A percentile compares a stretch with the other conserved stretches of the same genome.
Conservation (phyloP, 2,329 filamentous ascomycete genomes). For the Lizonia empirigonia region DNA sequence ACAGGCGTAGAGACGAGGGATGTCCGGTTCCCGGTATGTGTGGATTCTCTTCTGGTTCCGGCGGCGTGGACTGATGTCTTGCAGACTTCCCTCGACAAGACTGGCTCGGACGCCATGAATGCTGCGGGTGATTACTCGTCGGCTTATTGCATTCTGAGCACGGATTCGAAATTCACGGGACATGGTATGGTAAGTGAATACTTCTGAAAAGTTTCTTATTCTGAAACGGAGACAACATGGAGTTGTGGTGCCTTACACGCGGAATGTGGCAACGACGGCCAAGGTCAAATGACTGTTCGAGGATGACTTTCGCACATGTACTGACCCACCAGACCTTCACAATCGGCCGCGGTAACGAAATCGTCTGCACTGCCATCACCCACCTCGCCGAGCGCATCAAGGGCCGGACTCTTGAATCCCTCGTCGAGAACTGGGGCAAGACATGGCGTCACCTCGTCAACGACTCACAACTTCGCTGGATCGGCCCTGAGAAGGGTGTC, state of each 20-base stretch:
- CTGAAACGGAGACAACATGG: too few species aligned
- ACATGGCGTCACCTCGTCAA: slow-evolving; percentile 93
- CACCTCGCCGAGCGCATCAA: slow-evolving; percentile 77
- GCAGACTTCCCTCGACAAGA: slow-evolving; percentile 89
- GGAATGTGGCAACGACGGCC: too few species aligned
- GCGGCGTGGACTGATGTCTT: not conserved
- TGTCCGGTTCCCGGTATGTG: slow-evolving; percentile 55
- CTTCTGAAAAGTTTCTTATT: too few species aligned
- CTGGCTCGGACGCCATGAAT: slow-evolving; percentile 97
- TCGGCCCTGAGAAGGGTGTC: slow-evolving; percentile 91
- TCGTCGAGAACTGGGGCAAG: slow-evolving; percentile 81
- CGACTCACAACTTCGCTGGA: slow-evolving; percentile 90
- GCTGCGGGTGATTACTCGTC: slow-evolving; percentile 89
- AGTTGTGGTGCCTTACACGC: too few species aligned
- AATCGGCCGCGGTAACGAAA: slow-evolving; percentile 88
- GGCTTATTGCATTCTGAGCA: slow-evolving; percentile 91
- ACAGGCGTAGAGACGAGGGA: slow-evolving; percentile 54
- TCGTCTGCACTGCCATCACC: slow-evolving; percentile 83
- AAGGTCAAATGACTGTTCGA: not conserved
- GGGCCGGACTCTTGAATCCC: slow-evolving; percentile 74
- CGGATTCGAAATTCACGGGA: slow-evolving; percentile 71
- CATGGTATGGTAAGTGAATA: slow-evolving; percentile 73
- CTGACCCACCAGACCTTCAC: slow-evolving; percentile 66
- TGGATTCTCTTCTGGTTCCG: not conserved
- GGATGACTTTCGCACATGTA: not conserved